A percentile compares a stretch with the other conserved stretches of the same genome.
Conservation (phyloP, 2,329 filamentous ascomycete species). For the Venturia carpophila region DNA sequence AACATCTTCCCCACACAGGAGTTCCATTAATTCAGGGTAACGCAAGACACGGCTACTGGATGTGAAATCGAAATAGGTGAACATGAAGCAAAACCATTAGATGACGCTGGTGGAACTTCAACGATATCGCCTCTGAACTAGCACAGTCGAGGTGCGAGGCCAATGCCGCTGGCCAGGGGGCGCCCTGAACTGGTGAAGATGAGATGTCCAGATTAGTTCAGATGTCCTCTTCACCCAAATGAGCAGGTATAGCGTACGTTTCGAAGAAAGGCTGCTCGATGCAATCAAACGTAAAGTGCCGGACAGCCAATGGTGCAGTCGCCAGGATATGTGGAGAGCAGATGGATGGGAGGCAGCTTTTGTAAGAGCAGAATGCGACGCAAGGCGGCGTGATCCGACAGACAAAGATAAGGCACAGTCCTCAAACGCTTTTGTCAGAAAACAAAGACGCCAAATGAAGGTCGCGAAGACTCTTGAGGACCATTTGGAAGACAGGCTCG, state of each 20-base stretch:
- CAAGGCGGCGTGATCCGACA: conserved; percentile 1
- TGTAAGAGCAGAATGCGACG: background rate
- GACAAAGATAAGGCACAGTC: background rate
- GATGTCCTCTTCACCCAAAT: background rate
- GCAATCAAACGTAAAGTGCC: background rate
- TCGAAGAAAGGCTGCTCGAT: background rate
- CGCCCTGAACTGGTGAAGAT: too few species aligned
- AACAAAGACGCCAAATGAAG: background rate
- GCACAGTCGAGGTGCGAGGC: too few species aligned
- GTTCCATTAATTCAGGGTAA: too few species aligned
- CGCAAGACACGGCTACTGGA: too few species aligned
- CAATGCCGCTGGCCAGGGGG: too few species aligned
- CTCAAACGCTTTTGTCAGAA: background rate
- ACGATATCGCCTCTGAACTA: too few species aligned
- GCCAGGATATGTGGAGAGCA: background rate
- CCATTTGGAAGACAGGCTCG: background rate
- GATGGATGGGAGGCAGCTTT: background rate
- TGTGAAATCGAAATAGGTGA: too few species aligned
- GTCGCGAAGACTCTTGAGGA: background rate
- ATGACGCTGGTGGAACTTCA: too few species aligned
- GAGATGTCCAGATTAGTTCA: background rate
- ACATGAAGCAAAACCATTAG: too few species aligned
- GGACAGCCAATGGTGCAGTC: background rate
- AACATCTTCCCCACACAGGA: background rate
- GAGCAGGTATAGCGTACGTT: background rate